Conservation (phyloP, 75 land plant species). For the Pinus albicaulis region DNA sequence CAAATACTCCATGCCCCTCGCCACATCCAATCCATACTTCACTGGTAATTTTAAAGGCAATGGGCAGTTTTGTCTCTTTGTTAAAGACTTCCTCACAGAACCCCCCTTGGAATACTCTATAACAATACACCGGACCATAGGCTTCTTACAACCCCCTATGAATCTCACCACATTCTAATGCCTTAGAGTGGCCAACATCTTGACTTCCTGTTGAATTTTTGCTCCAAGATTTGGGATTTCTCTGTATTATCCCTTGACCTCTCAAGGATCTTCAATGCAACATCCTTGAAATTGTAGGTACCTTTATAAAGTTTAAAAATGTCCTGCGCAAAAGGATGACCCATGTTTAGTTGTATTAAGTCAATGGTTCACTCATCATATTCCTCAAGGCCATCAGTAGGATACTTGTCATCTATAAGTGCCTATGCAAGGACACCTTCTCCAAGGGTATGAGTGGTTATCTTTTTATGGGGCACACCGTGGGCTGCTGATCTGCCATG, state of each 20-base stretch:
- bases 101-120: constrained; percentile 88
- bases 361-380: constrained; percentile 81
- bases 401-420: constrained; percentile 59
- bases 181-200: constrained; percentile 66
- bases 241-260: constrained; percentile 67
- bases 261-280: constrained; percentile 77
- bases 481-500: constrained; percentile 13
- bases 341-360: constrained; percentile 66
- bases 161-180: constrained; percentile 80
- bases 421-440: constrained; percentile 65
- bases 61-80: constrained; percentile 41
- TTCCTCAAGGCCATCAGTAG: constrained; percentile 55
- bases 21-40: constrained; percentile 73
- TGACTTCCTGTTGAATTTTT: constrained; percentile 81
- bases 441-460: constrained; percentile 35
- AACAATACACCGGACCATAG: constrained; percentile 84
- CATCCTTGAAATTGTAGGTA: constrained; percentile 72
- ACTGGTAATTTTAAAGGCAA: constrained; percentile 67
- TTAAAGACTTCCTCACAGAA: constrained; percentile 63
- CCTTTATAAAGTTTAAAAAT: constrained; percentile 71
- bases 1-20: constrained; percentile 78
- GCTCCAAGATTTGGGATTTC: constrained; percentile 64
- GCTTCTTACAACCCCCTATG: constrained; percentile 74
- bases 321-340: constrained; percentile 63
- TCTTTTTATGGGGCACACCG: constrained; percentile 41